These are phyloP conservation scores for Umbelopsis isabellina DNA, from an alignment of 192 early-diverging fungal species.

Conservation along the genomic window DNA sequence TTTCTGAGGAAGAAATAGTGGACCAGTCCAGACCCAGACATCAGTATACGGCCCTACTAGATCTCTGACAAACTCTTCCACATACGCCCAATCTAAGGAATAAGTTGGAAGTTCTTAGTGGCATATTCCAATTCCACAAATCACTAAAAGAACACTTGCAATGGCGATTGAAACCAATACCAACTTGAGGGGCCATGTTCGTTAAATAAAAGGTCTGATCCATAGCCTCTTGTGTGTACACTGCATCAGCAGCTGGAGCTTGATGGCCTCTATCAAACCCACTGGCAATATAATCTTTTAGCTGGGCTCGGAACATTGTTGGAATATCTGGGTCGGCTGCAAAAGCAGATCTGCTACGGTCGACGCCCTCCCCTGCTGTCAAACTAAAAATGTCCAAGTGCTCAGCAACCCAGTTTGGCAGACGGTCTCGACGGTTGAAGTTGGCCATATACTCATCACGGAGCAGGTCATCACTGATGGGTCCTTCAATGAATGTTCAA, in stretches of 20 bases:
- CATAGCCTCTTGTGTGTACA: slow-evolving; percentile 50
- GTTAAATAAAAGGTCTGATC: slow-evolving; percentile 56
- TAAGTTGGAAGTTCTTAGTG: neutral
- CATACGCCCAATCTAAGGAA: slow-evolving; percentile 54
- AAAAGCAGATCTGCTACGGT: slow-evolving; percentile 51
- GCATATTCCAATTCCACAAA: neutral
- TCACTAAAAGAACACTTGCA: slow-evolving; percentile 23
- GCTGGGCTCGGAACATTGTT: slow-evolving; percentile 42
- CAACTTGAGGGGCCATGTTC: slow-evolving; percentile 39
- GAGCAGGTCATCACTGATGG: slow-evolving; percentile 68
- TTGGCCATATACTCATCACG: slow-evolving; percentile 69
- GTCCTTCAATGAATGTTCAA: slow-evolving; percentile 45
- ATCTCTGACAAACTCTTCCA: slow-evolving; percentile 53
- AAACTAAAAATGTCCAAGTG: slow-evolving; percentile 26
- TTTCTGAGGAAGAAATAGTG: slow-evolving; percentile 58
- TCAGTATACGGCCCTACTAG: slow-evolving; percentile 52
- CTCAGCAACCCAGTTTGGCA: slow-evolving; percentile 40
- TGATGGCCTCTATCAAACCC: slow-evolving; percentile 67
- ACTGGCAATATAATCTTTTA: slow-evolving; percentile 53
- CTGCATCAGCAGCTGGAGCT: slow-evolving; percentile 62
- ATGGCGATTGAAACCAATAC: slow-evolving; percentile 60
- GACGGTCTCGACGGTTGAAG: slow-evolving; percentile 62
- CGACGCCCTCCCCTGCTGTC: slow-evolving; percentile 24
- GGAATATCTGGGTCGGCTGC: slow-evolving; percentile 52
- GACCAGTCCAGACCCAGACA: slow-evolving; percentile 62